A percentile compares a stretch with the other conserved stretches of the same genome.
These are phyloP conservation scores for Salix dunnii DNA, from an alignment of 345 rosid species.

Conservation along the genomic window DNA sequence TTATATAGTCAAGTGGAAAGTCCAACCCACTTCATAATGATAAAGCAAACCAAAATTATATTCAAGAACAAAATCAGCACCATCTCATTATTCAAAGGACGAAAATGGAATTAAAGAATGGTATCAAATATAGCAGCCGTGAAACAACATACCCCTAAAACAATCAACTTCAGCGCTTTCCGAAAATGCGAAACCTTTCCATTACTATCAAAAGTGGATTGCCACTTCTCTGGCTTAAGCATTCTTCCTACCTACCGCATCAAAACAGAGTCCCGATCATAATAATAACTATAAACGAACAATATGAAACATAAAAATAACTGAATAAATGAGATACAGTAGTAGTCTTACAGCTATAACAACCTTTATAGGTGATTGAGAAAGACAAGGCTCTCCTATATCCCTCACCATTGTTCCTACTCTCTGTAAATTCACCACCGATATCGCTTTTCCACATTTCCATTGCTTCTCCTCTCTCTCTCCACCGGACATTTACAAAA, in stretches of 20 bases:
- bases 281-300: neutral
- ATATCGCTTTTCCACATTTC: constrained; percentile 58
- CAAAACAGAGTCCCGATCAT: constrained; percentile 3
- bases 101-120: neutral
- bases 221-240: constrained; percentile 94
- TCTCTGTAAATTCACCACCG: constrained; percentile 60
- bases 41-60: neutral
- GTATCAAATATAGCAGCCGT: neutral
- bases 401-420: constrained; percentile 74
- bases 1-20: constrained; percentile 5
- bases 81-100: neutral
- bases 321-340: neutral
- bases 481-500: constrained; percentile 60
- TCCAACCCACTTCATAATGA: neutral
- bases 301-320: neutral
- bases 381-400: constrained; percentile 80
- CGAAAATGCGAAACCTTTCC: constrained; percentile 78
- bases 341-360: constrained; percentile 49
- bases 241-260: constrained; percentile 62
- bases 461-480: constrained; percentile 51
- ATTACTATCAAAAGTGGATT: constrained; percentile 60
- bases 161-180: constrained; percentile 69
- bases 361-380: constrained; percentile 72
- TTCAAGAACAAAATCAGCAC: neutral
- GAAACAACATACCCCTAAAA: constrained; percentile 67